A percentile compares a stretch with the other conserved stretches of the same genome.
Conservation (phyloP, 768 basidiomycete species). For the Amylocystis lapponica region DNA sequence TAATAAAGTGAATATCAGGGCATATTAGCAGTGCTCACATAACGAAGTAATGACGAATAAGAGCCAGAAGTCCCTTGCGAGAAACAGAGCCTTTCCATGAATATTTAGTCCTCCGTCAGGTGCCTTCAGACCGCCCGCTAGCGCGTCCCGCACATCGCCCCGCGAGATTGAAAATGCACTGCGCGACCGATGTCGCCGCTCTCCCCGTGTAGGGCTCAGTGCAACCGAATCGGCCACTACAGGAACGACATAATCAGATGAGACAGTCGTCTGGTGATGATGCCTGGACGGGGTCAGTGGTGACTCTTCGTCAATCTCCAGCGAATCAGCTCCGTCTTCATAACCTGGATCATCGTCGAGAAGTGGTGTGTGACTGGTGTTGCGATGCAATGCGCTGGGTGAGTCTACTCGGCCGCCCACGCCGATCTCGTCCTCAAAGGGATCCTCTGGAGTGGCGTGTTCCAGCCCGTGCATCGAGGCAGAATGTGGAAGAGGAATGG, state of each 20-base stretch:
- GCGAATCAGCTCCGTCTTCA: slow-evolving; percentile 14
- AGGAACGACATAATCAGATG: slow-evolving; percentile 19
- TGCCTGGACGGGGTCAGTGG: slow-evolving; percentile 11
- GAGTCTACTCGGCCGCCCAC: too few species aligned
- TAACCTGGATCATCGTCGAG: slow-evolving; percentile 19
- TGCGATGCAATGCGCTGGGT: too few species aligned
- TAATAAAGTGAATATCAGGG: neutral
- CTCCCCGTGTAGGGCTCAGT: slow-evolving; percentile 17
- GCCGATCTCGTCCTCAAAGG: slow-evolving; percentile 15
- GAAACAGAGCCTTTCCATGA: slow-evolving; percentile 46
- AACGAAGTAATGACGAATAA: slow-evolving; percentile 50
- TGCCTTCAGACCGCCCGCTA: slow-evolving; percentile 7
- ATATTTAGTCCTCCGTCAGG: slow-evolving; percentile 41
- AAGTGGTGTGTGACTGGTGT: slow-evolving; percentile 23
- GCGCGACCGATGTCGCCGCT: slow-evolving; percentile 14
- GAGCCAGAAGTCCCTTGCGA: slow-evolving; percentile 57
- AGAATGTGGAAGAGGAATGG: slow-evolving; percentile 50
- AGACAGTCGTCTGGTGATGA: slow-evolving; percentile 3
- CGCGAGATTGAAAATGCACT: slow-evolving; percentile 11
- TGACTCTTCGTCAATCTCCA: slow-evolving; percentile 18
- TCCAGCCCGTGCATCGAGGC: slow-evolving; percentile 20
- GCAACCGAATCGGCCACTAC: slow-evolving; percentile 16
- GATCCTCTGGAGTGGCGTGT: slow-evolving; percentile 11
- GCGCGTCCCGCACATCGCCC: slow-evolving; percentile 7
- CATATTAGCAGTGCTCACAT: slow-evolving; percentile 35